phyloP scores from a whole-genome alignment of 2,329 filamentous ascomycete genomes.

The Leptographium lundbergii region DNA sequence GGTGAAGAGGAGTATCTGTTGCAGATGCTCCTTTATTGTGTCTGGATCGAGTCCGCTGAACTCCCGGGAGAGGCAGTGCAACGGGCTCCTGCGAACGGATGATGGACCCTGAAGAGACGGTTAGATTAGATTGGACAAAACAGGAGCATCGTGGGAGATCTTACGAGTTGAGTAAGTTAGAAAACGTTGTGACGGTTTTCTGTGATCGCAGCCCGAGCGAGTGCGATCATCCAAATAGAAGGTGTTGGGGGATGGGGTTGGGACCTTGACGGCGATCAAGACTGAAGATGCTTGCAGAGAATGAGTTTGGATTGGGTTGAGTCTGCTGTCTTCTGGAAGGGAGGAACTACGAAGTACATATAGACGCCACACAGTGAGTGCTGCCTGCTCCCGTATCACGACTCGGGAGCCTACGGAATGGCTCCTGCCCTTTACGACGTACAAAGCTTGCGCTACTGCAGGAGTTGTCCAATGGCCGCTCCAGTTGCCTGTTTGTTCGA shows the following conservation, averaged over 20 bases:
- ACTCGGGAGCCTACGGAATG: background rate
- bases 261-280: background rate
- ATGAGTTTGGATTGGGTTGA: background rate
- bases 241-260: background rate
- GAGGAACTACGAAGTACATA: background rate
- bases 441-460: conserved; percentile 1
- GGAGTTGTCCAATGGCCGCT: background rate
- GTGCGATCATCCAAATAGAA: conserved; percentile 10
- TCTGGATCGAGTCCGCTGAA: conserved; percentile 56
- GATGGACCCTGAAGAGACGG: conserved; percentile 56
- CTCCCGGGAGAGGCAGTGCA: conserved; percentile 80
- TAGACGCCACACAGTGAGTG: background rate
- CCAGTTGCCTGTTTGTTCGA: background rate
- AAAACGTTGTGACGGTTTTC: conserved; percentile 82
- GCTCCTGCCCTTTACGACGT: background rate
- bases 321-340: background rate
- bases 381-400: background rate
- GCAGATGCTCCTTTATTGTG: conserved; percentile 34
- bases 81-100: conserved; percentile 94
- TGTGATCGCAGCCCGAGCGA: conserved; percentile 41
- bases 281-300: background rate
- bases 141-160: conserved; percentile 19
- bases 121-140: background rate
- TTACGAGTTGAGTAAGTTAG: conserved; percentile 95
- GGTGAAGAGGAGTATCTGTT: background rate